A percentile compares a stretch with the other conserved stretches of the same genome.
phyloP scores from a whole-genome alignment of 2,329 filamentous ascomycete species.

The Cryphonectria japonica region DNA sequence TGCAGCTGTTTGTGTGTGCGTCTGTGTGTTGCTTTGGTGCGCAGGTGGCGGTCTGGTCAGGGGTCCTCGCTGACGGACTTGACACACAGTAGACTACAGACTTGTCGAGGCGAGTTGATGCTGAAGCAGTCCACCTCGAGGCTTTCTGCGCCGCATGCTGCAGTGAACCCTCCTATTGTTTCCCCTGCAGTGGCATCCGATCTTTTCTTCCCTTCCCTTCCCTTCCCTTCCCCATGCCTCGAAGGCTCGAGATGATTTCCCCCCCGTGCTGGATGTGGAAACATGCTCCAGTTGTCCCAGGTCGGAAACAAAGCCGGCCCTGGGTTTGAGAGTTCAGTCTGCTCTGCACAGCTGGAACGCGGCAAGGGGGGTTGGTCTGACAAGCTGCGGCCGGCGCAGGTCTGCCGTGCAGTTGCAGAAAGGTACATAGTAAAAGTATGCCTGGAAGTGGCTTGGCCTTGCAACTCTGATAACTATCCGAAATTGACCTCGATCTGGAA shows the following conservation, averaged over 20 bases:
- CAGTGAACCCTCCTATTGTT: not conserved
- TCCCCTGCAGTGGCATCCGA: not conserved
- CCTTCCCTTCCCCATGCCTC: not conserved
- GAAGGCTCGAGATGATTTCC: not conserved
- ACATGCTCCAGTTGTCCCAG: constrained; percentile 7
- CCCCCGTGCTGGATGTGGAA: not conserved
- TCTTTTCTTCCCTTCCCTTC: not conserved
- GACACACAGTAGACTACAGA: constrained; percentile 14
- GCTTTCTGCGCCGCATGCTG: not conserved
- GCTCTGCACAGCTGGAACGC: constrained; percentile 16
- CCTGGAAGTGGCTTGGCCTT: not conserved
- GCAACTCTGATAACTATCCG: not conserved
- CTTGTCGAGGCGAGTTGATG: constrained; percentile 14
- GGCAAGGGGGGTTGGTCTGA: constrained; percentile 1
- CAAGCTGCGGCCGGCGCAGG: constrained; percentile 8
- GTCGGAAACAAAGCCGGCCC: constrained; percentile 9
- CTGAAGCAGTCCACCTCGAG: not conserved
- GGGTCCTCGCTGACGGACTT: constrained; percentile 16
- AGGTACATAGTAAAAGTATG: not conserved
- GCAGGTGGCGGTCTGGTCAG: constrained; percentile 17
- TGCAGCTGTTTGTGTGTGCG: not conserved
- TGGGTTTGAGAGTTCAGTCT: constrained; percentile 3
- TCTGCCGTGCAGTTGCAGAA: not conserved
- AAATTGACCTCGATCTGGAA: not conserved
- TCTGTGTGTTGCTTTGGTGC: not conserved